Percentiles rank a stretch among this genome's conserved stretches.
Evolutionary conservation across 129 eudicot genomes (phyloP).

Genomic region (Artemisia argyi): DNA sequence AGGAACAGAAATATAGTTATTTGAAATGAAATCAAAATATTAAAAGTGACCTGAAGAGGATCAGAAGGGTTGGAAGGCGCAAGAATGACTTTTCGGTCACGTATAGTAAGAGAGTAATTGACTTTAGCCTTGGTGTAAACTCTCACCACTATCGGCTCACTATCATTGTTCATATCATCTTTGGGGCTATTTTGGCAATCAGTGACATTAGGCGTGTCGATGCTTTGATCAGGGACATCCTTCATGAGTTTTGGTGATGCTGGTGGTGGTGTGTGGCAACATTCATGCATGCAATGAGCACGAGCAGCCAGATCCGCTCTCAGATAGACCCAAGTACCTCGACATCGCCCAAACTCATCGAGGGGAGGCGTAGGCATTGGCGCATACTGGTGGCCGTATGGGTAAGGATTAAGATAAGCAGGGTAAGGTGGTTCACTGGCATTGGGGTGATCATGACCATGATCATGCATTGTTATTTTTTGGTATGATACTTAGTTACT

Average conservation of each 20-base stretch:
- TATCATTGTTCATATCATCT: not conserved
- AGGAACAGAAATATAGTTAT: conserved; percentile 12
- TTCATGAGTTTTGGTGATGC: not conserved
- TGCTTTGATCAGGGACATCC: no score
- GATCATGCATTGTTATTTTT: no score
- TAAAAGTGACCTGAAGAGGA: conserved; percentile 26
- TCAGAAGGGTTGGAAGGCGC: conserved; percentile 47
- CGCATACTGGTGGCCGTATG: no score
- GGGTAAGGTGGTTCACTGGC: no score
- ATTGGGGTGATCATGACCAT: no score
- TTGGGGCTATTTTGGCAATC: not conserved
- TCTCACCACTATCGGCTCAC: conserved; percentile 15
- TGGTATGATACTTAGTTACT: no score
- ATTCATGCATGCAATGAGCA: not conserved
- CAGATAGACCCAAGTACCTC: not conserved
- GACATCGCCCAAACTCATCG: not conserved
- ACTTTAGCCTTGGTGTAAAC: conserved; percentile 45
- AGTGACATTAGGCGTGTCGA: not conserved
- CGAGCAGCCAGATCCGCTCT: not conserved
- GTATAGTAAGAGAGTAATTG: conserved; percentile 41
- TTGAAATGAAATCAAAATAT: conserved; percentile 37
- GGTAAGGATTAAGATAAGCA: no score
- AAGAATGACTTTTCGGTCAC: conserved; percentile 49
- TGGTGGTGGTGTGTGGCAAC: not conserved
- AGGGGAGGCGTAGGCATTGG: no score